These are phyloP conservation scores for Bipolaris oryzae DNA, from an alignment of 2,329 filamentous ascomycete species.

Conservation along the genomic window DNA sequence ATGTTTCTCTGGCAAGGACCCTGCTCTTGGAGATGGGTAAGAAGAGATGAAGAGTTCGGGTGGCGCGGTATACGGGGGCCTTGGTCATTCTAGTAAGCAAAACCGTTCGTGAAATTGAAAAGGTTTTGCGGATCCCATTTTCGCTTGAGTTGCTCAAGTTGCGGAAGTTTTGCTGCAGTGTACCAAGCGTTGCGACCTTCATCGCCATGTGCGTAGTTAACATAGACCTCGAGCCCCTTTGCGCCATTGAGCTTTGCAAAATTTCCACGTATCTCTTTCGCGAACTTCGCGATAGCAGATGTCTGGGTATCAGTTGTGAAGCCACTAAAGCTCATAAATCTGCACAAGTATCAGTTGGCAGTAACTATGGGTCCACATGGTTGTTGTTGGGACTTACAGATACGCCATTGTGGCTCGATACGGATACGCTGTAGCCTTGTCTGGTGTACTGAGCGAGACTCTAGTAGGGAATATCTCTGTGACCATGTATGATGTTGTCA, in stretches of 20 bases:
- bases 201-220: conserved; percentile 8
- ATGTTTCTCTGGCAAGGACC: neutral
- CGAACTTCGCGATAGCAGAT: neutral
- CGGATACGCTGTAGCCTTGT: neutral
- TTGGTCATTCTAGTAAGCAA: neutral
- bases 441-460: neutral
- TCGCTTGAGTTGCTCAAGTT: neutral
- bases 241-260: conserved; percentile 6
- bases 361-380: no score
- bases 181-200: conserved; percentile 7
- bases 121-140: conserved; percentile 5
- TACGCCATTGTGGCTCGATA: conserved; percentile 1
- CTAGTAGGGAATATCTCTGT: neutral
- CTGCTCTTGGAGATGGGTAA: neutral
- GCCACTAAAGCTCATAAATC: conserved; percentile 10
- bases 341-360: neutral
- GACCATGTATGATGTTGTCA: conserved; percentile 1
- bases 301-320: conserved; percentile 2
- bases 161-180: conserved; percentile 1
- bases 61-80: neutral
- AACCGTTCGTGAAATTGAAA: conserved; percentile 7
- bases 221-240: conserved; percentile 6
- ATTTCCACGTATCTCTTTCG: neutral
- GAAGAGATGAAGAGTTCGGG: neutral
- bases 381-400: neutral